phyloP scores from a whole-genome alignment of 257 asterid genomes.

The Coffea eugenioides region DNA sequence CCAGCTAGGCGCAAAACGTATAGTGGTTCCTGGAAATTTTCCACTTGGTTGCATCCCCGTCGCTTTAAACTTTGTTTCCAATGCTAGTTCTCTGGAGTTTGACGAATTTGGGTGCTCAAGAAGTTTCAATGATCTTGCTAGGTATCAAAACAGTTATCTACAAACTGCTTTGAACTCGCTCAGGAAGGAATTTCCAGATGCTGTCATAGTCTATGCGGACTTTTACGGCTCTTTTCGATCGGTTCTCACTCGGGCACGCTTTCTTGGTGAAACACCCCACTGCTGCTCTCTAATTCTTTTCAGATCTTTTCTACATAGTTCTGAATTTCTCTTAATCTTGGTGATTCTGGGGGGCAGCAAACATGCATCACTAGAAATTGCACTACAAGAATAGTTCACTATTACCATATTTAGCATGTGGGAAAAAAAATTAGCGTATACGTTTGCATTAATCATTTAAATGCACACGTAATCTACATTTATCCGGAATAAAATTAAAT shows the following conservation, averaged over 20 bases:
- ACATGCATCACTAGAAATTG: too few relatives aligned
- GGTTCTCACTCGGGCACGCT: not conserved
- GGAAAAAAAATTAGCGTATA: too few relatives aligned
- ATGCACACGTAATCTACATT: too few relatives aligned
- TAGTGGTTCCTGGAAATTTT: not conserved
- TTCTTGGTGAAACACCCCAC: not conserved
- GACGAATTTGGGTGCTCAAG: conserved; percentile 22
- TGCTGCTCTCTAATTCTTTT: not conserved
- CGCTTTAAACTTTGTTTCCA: not conserved
- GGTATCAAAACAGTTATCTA: not conserved
- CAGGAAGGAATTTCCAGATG: conserved; percentile 12
- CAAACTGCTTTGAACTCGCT: conserved; percentile 2
- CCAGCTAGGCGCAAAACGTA: not conserved
- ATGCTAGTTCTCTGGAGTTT: not conserved
- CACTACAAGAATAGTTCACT: too few relatives aligned
- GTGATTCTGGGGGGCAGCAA: too few relatives aligned
- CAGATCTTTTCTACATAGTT: too few relatives aligned
- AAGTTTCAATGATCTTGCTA: conserved; percentile 7
- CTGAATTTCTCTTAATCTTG: too few relatives aligned
- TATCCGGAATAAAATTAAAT: too few relatives aligned
- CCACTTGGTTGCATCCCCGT: not conserved
- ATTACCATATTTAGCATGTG: too few relatives aligned
- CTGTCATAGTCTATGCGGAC: conserved; percentile 17
- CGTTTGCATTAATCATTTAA: too few relatives aligned
- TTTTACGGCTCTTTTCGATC: conserved; percentile 11